phyloP scores from a whole-genome alignment of 2,329 filamentous ascomycete species.

The Calonectria hongkongensis region DNA sequence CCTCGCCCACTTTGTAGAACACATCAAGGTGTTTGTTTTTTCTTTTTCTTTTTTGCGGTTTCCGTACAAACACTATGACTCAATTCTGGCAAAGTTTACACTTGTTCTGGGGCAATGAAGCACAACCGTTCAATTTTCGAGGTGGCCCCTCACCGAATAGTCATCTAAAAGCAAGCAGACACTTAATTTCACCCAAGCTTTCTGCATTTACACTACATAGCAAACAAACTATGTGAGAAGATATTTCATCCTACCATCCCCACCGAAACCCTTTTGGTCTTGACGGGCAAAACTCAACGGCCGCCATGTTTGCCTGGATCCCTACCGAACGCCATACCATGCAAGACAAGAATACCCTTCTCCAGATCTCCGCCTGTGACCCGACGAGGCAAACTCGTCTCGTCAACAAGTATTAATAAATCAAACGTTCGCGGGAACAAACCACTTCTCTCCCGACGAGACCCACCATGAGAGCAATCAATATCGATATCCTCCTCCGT shows the following conservation, averaged over 20 bases:
- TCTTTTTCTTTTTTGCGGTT: too few relatives aligned
- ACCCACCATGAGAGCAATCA: constrained; percentile 38
- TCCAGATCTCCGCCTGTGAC: constrained; percentile 29
- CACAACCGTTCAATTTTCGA: neutral
- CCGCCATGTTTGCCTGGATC: constrained; percentile 44
- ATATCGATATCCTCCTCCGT: constrained; percentile 61
- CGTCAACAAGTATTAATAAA: constrained; percentile 36
- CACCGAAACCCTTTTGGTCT: constrained; percentile 36
- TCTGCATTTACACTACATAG: constrained; percentile 30
- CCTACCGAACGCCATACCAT: constrained; percentile 55
- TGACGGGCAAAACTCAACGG: constrained; percentile 47
- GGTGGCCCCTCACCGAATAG: neutral
- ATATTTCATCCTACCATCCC: constrained; percentile 26
- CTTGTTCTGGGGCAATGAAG: neutral
- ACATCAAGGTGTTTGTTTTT: neutral
- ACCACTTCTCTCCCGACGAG: neutral
- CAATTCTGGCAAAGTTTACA: neutral
- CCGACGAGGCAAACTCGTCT: constrained; percentile 23
- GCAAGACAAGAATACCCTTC: constrained; percentile 52
- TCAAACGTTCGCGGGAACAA: constrained; percentile 24
- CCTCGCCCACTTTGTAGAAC: neutral
- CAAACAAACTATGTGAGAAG: constrained; percentile 24
- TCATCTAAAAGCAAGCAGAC: neutral
- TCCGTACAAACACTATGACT: neutral
- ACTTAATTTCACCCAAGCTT: constrained; percentile 32